Conservation (phyloP, 805 yeast genomes). For the Yarrowia porcina region DNA sequence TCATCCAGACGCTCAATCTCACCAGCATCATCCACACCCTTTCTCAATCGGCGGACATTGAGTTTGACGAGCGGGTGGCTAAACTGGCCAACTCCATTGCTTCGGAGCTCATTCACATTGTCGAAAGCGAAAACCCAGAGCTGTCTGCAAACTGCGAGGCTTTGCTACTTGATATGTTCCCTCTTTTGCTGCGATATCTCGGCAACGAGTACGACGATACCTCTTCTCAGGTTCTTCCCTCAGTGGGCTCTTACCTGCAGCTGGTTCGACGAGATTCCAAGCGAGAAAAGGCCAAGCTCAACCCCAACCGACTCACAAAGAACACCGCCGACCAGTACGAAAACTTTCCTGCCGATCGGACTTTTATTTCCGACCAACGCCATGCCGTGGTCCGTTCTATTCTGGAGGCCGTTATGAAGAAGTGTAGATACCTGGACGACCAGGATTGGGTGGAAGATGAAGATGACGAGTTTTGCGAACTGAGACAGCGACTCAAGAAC, state of each 20-base stretch:
- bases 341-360: conserved; percentile 34
- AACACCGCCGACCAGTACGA: conserved; percentile 31
- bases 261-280: conserved; percentile 54
- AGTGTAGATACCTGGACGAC: conserved; percentile 78
- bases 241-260: conserved; percentile 68
- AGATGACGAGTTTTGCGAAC: conserved; percentile 77
- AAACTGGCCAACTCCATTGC: conserved; percentile 72
- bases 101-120: conserved; percentile 64
- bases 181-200: conserved; percentile 66
- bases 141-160: conserved; percentile 33
- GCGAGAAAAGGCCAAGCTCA: conserved; percentile 44
- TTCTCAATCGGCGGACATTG: conserved; percentile 47
- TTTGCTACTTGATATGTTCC: conserved; percentile 62
- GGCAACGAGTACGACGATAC: conserved; percentile 87
- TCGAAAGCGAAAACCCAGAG: conserved; percentile 46
- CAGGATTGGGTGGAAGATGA: conserved; percentile 59
- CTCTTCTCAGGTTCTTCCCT: conserved; percentile 76
- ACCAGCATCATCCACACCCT: conserved; percentile 51
- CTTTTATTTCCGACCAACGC: conserved; percentile 40
- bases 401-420: conserved; percentile 65
- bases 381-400: conserved; percentile 58
- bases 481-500: conserved; percentile 66
- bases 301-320: conserved; percentile 40
- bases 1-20: conserved; percentile 66
- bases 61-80: conserved; percentile 72